These are phyloP conservation scores for Chrysophaeum taylorii DNA, from an alignment of 352 stramenopile genomes.

Conservation along the genomic window DNA sequence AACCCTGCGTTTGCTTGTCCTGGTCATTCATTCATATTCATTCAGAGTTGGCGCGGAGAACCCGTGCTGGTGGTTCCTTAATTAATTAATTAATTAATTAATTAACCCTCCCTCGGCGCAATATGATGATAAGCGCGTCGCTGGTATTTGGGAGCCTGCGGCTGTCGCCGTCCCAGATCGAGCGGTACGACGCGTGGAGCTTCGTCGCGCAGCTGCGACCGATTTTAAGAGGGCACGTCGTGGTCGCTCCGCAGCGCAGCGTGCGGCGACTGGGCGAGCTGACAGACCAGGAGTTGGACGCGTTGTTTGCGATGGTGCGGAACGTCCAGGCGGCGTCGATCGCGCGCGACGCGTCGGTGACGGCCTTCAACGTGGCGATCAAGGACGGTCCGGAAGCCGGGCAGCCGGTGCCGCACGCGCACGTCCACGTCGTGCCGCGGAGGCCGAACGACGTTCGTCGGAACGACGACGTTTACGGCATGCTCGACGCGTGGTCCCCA, in stretches of 20 bases:
- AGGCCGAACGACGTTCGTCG: conserved; percentile 55
- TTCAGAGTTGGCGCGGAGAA: no score
- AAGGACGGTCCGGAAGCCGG: conserved; percentile 63
- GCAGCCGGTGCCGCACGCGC: conserved; percentile 61
- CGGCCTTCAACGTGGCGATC: conserved; percentile 60
- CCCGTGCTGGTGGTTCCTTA: no score
- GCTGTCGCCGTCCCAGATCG: background rate
- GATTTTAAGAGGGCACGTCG: conserved; percentile 58
- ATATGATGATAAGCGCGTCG: background rate
- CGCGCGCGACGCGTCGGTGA: conserved; percentile 42
- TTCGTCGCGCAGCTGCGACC: conserved; percentile 59
- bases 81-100: background rate
- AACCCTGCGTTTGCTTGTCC: no score
- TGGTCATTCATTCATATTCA: no score
- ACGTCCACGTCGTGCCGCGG: conserved; percentile 60
- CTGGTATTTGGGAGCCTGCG: background rate
- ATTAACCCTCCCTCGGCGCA: background rate
- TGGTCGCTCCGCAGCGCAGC: conserved; percentile 53
- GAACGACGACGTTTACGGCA: conserved; percentile 83
- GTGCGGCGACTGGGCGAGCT: conserved; percentile 50
- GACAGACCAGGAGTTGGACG: conserved; percentile 36
- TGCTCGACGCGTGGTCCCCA: conserved; percentile 57
- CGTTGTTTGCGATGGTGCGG: conserved; percentile 53
- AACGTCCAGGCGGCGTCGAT: conserved; percentile 41
- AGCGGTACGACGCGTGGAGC: background rate